Percentiles rank a stretch among this genome's conserved stretches.
Evolutionary conservation across 495 filamentous ascomycete genomes (phyloP).

Genomic region (Penicillium tannophilum): DNA sequence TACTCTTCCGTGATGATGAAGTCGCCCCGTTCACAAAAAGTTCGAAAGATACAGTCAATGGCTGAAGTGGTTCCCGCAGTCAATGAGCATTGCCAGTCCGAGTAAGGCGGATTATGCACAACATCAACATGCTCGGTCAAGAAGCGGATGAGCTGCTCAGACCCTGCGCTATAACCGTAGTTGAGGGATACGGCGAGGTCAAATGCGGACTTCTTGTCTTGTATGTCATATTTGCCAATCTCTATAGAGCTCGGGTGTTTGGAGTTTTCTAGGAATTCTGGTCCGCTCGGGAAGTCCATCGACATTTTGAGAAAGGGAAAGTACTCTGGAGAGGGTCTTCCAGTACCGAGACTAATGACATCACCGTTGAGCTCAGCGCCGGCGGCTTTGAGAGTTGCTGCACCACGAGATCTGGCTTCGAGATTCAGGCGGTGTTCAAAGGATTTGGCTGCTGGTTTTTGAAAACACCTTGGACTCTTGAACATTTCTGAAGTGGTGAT

Average conservation of each 20-base stretch:
- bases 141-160: not conserved
- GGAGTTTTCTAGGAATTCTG: not conserved
- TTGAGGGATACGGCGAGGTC: not conserved
- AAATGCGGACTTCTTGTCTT: not conserved
- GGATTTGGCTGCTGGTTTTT: not conserved
- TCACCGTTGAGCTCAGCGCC: slow-evolving; percentile 1
- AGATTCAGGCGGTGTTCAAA: slow-evolving; percentile 1
- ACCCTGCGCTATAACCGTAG: not conserved
- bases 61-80: slow-evolving; percentile 30
- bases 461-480: slow-evolving; percentile 1
- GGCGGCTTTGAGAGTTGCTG: not conserved
- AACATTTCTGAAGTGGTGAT: not conserved
- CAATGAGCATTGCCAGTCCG: slow-evolving; percentile 25
- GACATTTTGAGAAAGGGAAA: slow-evolving; percentile 3
- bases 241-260: not conserved
- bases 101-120: slow-evolving; percentile 31
- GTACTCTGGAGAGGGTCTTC: slow-evolving; percentile 1
- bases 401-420: not conserved
- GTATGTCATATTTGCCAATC: not conserved
- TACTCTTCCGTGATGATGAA: slow-evolving; percentile 24
- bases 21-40: slow-evolving; percentile 25
- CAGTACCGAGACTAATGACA: slow-evolving; percentile 2
- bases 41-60: slow-evolving; percentile 25
- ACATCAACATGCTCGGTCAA: slow-evolving; percentile 6
- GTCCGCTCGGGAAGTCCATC: not conserved